A percentile compares a stretch with the other conserved stretches of the same genome.
phyloP scores from a whole-genome alignment of 495 filamentous ascomycete species.

The Durotheca rogersii region DNA sequence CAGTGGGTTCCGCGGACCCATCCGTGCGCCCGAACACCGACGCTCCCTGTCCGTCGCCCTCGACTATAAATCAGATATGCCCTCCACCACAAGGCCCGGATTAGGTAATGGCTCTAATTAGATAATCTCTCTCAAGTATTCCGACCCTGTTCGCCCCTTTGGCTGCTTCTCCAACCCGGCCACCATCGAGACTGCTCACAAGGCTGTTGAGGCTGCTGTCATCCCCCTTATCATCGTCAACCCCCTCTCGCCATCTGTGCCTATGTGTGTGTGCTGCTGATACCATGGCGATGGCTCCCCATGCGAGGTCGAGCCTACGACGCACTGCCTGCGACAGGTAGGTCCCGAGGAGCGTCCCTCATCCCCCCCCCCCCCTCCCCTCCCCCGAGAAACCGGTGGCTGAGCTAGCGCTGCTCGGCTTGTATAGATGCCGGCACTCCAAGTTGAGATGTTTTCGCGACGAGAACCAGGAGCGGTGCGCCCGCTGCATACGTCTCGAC shows the following conservation, averaged over 20 bases:
- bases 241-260: no score
- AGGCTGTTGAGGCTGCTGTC: no score
- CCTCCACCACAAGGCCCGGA: no score
- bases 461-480: slow-evolving; percentile 18
- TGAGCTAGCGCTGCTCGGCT: slow-evolving; percentile 2
- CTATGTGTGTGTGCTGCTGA: no score
- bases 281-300: slow-evolving; percentile 7
- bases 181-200: no score
- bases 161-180: no score
- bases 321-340: slow-evolving; percentile 29
- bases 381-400: not conserved
- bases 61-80: no score
- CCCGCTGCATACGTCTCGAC: slow-evolving; percentile 23
- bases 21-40: not conserved
- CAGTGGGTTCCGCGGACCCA: not conserved
- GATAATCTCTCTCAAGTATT: no score
- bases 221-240: no score
- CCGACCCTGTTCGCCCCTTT: no score
- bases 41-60: no score
- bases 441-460: slow-evolving; percentile 23
- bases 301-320: slow-evolving; percentile 19
- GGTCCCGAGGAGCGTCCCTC: not conserved
- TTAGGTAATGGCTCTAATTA: no score
- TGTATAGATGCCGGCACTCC: slow-evolving; percentile 17
- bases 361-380: not conserved